Evolutionary conservation across 176 grass and related monocot genomes (phyloP), one percentile per base, ranked within the genome.

Genomic region (Rhynchospora tenuis): DNA sequence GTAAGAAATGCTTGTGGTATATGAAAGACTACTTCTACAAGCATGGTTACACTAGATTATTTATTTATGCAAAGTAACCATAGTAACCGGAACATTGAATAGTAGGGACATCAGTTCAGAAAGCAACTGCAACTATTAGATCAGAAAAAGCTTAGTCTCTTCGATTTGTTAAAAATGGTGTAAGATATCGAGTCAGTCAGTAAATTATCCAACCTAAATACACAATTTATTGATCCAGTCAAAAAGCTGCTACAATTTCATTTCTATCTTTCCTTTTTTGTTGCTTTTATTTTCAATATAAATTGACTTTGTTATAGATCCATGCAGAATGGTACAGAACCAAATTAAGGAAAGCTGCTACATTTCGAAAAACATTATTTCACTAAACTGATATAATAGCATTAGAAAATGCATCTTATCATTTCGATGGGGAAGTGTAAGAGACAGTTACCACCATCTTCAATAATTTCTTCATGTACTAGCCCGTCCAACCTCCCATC

Each of bases 371-470:
- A 20, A 4, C 1, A 45, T 9, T 12, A 47, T 73, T 73, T 47
- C n/a, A 73, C 47, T 16, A 52, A 28, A 75, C 43, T 29, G 28
- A 61, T 59, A 59, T n/a, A 61, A 62, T 2, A 51, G 12, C 28
- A 61, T 20, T 82, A 82, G 60, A 23, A 82, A 47, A 82, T 48
- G 44, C 79, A 82, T 82, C 43, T 82, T 27, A 82, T 82, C 59
- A 82, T 23, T 66, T 82, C 59, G 19, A 65, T 66, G 3, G 62
- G 59, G 15, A 82, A 19, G 11, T 29, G 13, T 26, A 82, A 82
- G 60, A 82, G 60, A 64, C 59, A 82, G 38, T 82, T 82, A 15
- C 66, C 45, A 48, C 20, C 19, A 64, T 82, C 29, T 64, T 52
- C 11, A 62, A 66, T 26, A 19, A 82, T 82, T 43, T 65, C 79